Evolutionary conservation across 1,284 basidiomycete genomes (phyloP).

Genomic region (Rhodotorula sp.): DNA sequence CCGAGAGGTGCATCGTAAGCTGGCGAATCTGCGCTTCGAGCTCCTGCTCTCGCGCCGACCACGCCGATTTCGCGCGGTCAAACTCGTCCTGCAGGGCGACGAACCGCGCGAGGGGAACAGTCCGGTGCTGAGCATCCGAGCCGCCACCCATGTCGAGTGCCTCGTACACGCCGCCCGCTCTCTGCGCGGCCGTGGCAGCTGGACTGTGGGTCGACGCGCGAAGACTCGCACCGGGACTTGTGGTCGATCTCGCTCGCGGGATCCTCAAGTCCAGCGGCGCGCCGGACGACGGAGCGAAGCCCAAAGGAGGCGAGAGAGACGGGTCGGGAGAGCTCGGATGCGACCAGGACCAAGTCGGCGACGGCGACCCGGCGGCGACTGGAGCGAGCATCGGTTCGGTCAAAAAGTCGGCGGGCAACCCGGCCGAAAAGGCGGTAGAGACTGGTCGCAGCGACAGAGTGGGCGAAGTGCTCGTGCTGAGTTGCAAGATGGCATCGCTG

Average conservation of each 20-base stretch:
- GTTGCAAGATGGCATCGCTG: neutral
- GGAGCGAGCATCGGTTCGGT: slow-evolving; percentile 2
- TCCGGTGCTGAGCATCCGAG: no score
- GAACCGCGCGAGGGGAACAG: slow-evolving; percentile 7
- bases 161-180: no score
- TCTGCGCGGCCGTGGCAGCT: no score
- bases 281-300: neutral
- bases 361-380: neutral
- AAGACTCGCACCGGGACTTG: no score
- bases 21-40: slow-evolving; percentile 26
- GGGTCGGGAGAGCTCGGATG: neutral
- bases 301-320: neutral
- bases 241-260: no score
- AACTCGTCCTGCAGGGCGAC: slow-evolving; percentile 17
- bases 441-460: slow-evolving; percentile 38
- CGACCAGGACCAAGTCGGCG: neutral
- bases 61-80: slow-evolving; percentile 7
- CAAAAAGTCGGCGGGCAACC: slow-evolving; percentile 33
- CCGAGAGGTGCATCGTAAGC: slow-evolving; percentile 4
- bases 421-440: slow-evolving; percentile 41
- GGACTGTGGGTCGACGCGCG: no score
- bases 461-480: slow-evolving; percentile 13
- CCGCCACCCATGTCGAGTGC: no score
- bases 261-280: no score
- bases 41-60: slow-evolving; percentile 15